Conservation (phyloP, 2,329 filamentous ascomycete species). For the Alternaria infectoria region DNA sequence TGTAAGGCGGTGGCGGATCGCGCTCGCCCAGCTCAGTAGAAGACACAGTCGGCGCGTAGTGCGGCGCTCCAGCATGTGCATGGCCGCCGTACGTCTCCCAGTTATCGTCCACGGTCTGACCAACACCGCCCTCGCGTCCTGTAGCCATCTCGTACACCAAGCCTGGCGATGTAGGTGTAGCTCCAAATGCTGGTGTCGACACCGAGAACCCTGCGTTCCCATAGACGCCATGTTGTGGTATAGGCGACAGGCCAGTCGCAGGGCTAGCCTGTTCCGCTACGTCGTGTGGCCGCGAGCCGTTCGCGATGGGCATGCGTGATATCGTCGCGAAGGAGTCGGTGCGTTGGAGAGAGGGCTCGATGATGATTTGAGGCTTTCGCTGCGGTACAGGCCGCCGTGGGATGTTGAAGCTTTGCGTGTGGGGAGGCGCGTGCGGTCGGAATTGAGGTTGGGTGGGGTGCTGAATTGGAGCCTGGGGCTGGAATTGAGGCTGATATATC, state of each 20-base stretch:
- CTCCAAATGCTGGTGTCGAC: slow-evolving; percentile 36
- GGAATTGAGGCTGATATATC: slow-evolving; percentile 8
- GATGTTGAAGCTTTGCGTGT: slow-evolving; percentile 35
- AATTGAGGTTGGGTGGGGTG: slow-evolving; percentile 17
- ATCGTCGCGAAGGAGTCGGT: slow-evolving; percentile 42
- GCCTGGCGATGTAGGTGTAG: slow-evolving; percentile 26
- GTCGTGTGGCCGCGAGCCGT: slow-evolving; percentile 35
- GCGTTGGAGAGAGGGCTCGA: slow-evolving; percentile 39
- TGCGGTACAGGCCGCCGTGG: slow-evolving; percentile 37
- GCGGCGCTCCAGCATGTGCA: background rate
- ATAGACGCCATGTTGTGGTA: slow-evolving; percentile 27
- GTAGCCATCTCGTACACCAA: slow-evolving; percentile 22
- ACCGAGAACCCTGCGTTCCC: slow-evolving; percentile 35
- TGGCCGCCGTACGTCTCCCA: slow-evolving; percentile 33
- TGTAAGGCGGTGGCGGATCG: slow-evolving; percentile 29
- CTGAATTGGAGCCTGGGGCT: slow-evolving; percentile 17
- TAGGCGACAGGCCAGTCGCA: slow-evolving; percentile 12
- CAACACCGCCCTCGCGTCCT: background rate
- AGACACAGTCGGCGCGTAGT: slow-evolving; percentile 27
- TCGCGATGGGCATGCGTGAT: slow-evolving; percentile 44
- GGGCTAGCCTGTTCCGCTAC: slow-evolving; percentile 9
- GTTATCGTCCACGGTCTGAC: slow-evolving; percentile 33
- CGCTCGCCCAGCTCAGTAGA: slow-evolving; percentile 31
- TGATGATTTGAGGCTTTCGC: slow-evolving; percentile 30
- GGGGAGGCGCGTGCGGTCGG: slow-evolving; percentile 20